These are phyloP conservation scores for Apophysomyces ossiformis DNA, from an alignment of 371 early-diverging fungal species.

Conservation along the genomic window DNA sequence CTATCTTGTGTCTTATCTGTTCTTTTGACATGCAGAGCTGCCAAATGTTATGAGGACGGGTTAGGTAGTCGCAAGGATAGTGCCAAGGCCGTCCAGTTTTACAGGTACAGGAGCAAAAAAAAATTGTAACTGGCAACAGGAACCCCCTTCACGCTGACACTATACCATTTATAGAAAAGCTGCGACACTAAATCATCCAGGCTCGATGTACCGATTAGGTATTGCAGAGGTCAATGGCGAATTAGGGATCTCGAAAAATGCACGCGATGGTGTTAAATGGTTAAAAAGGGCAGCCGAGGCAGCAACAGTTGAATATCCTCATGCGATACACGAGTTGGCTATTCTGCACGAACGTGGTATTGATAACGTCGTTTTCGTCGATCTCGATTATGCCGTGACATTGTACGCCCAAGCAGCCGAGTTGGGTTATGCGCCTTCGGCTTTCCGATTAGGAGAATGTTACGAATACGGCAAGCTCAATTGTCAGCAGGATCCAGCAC, in stretches of 20 bases:
- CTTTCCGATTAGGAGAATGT: slow-evolving; percentile 78
- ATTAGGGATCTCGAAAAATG: slow-evolving; percentile 58
- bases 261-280: slow-evolving; percentile 82
- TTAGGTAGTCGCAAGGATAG: slow-evolving; percentile 64
- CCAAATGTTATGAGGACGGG: slow-evolving; percentile 75
- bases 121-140: slow-evolving; percentile 4
- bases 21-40: slow-evolving; percentile 45
- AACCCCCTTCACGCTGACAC: slow-evolving; percentile 14
- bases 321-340: slow-evolving; percentile 81
- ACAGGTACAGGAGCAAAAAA: slow-evolving; percentile 47
- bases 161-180: slow-evolving; percentile 57
- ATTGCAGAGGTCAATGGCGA: slow-evolving; percentile 76
- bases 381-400: slow-evolving; percentile 75
- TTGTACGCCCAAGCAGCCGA: slow-evolving; percentile 76
- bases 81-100: slow-evolving; percentile 75
- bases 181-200: slow-evolving; percentile 69
- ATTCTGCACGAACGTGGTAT: slow-evolving; percentile 73
- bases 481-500: slow-evolving; percentile 66
- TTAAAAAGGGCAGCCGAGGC: slow-evolving; percentile 75
- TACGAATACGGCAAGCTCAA: slow-evolving; percentile 82
- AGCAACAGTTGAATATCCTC: slow-evolving; percentile 78
- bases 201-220: slow-evolving; percentile 76
- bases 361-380: slow-evolving; percentile 71
- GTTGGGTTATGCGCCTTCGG: slow-evolving; percentile 78
- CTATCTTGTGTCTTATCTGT: background rate